Evolutionary conservation across 345 rosid genomes (phyloP).

Genomic region (Eucalyptus albens): DNA sequence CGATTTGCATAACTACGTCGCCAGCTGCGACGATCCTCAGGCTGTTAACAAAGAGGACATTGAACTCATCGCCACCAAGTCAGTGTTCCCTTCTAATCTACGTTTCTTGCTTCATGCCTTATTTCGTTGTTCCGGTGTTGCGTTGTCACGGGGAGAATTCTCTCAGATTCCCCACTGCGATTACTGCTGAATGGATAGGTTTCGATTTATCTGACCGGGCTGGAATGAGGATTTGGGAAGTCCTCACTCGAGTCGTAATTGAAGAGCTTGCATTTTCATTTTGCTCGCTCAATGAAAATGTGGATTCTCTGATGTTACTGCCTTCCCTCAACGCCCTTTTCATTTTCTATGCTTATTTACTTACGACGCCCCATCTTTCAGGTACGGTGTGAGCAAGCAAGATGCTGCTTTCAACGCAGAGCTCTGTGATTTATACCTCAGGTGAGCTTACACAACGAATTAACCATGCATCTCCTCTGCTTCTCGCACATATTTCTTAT

Average conservation of each 20-base stretch:
- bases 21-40: conserved; percentile 48
- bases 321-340: not conserved
- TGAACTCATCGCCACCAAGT: conserved; percentile 72
- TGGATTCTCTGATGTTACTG: not conserved
- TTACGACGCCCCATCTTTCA: not conserved
- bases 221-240: not conserved
- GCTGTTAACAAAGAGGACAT: conserved; percentile 60
- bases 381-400: conserved; percentile 89
- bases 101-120: not conserved
- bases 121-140: not conserved
- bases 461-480: not conserved
- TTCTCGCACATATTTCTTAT: not conserved
- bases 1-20: conserved; percentile 67
- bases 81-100: conserved; percentile 6
- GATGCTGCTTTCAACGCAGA: conserved; percentile 71
- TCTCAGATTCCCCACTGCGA: not conserved
- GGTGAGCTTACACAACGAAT: conserved; percentile 23
- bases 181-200: not conserved
- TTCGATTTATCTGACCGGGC: not conserved
- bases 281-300: not conserved
- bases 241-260: not conserved
- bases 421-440: conserved; percentile 71
- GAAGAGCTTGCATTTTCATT: not conserved
- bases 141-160: not conserved
- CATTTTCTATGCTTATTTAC: not conserved